phyloP scores from a whole-genome alignment of 352 stramenopile species.

The Proteromonas lacertae region DNA sequence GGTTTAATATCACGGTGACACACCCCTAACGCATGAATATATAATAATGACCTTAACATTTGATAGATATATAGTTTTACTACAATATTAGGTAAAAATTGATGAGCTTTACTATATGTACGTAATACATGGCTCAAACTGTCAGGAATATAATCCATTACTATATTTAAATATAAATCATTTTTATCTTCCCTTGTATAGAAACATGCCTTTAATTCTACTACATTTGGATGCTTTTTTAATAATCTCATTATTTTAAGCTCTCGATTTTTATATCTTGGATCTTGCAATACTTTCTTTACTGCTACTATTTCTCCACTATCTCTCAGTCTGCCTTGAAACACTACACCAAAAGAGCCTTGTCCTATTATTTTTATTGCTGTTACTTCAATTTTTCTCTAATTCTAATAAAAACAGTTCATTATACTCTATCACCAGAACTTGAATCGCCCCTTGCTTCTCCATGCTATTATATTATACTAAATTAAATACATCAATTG shows the following conservation, averaged over 20 bases:
- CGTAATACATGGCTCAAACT: slow-evolving; percentile 49
- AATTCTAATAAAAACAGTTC: slow-evolving; percentile 5
- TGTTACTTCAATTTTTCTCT: slow-evolving; percentile 1
- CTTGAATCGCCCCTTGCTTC: too few species aligned
- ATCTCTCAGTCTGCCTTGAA: slow-evolving; percentile 76
- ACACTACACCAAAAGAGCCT: slow-evolving; percentile 94
- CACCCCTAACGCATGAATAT: slow-evolving; percentile 87
- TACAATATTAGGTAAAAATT: slow-evolving; percentile 70
- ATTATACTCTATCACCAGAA: slow-evolving; percentile 44
- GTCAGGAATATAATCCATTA: slow-evolving; percentile 95
- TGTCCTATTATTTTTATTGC: slow-evolving; percentile 97
- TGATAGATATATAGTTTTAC: slow-evolving; percentile 99
- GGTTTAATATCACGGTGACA: slow-evolving; percentile 96
- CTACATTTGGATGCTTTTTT: slow-evolving; percentile 77
- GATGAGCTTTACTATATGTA: slow-evolving; percentile 19
- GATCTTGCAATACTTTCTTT: slow-evolving; percentile 98
- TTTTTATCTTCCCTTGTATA: slow-evolving; percentile 10
- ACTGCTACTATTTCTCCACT: slow-evolving; percentile 91
- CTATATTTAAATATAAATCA: slow-evolving; percentile 79
- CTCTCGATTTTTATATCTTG: slow-evolving; percentile 98
- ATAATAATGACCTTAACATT: slow-evolving; percentile 72
- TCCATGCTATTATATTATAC: too few species aligned
- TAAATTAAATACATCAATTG: too few species aligned
- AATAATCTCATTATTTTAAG: slow-evolving; percentile 96
- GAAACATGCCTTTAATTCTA: slow-evolving; percentile 94